Conservation (phyloP, 2,329 filamentous ascomycete species). For the Xylariaceae sp. region DNA sequence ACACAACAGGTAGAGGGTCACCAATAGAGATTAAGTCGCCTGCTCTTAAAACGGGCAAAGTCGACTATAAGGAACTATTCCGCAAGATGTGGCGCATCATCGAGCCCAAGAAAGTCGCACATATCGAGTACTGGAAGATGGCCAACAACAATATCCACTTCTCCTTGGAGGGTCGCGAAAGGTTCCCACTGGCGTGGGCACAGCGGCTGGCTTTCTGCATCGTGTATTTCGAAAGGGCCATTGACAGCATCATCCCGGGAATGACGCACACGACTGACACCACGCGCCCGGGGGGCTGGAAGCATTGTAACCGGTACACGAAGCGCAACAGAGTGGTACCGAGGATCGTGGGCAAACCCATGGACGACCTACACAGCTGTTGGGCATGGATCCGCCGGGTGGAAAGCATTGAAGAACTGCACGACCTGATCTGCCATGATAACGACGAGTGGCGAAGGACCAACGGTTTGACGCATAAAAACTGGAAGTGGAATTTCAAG, state of each 20-base stretch:
- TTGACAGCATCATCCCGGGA: conserved; percentile 3
- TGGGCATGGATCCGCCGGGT: conserved; percentile 4
- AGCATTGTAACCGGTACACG: not conserved
- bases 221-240: conserved; percentile 13
- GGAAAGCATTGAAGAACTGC: not conserved
- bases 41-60: not conserved
- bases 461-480: not conserved
- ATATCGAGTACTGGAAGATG: conserved; percentile 5
- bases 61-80: not conserved
- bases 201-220: conserved; percentile 11
- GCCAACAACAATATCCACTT: conserved; percentile 12
- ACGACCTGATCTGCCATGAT: conserved; percentile 5
- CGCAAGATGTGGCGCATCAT: conserved; percentile 5
- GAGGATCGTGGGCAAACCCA: not conserved
- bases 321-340: conserved; percentile 9
- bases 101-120: not conserved
- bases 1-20: not conserved
- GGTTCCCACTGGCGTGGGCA: conserved; percentile 2
- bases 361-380: not conserved
- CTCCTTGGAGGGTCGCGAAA: not conserved
- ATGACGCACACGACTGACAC: not conserved
- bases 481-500: conserved; percentile 14
- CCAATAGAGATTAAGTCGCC: conserved; percentile 10
- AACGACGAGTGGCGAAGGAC: not conserved
- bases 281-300: conserved; percentile 8